Evolutionary conservation across 371 early-diverging fungal species (phyloP).

Genomic region (Capniomyces stellatus): DNA sequence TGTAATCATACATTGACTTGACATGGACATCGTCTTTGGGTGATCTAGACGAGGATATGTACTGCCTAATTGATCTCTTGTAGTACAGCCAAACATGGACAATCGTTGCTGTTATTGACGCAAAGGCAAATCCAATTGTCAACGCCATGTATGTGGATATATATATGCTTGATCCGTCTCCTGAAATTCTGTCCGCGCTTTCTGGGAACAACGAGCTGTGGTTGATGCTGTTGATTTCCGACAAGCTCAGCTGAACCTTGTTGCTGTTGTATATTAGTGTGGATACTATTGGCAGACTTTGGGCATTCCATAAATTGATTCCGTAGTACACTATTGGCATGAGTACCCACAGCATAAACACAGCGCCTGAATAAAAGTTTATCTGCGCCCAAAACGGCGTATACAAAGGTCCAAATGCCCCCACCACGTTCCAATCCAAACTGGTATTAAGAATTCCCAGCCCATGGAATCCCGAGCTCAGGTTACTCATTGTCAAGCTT

Average conservation of each 20-base stretch:
- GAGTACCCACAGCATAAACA: constrained; percentile 44
- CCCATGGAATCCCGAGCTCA: constrained; percentile 33
- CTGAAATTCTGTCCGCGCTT: constrained; percentile 25
- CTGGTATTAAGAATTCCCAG: constrained; percentile 38
- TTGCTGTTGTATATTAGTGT: constrained; percentile 27
- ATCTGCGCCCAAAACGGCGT: constrained; percentile 46
- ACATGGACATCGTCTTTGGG: constrained; percentile 34
- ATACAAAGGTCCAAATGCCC: constrained; percentile 32
- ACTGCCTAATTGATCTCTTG: constrained; percentile 30
- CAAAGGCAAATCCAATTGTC: constrained; percentile 36
- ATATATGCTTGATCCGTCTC: constrained; percentile 29
- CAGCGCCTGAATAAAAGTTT: constrained; percentile 38
- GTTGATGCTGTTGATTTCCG: neutral
- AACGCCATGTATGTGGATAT: constrained; percentile 29
- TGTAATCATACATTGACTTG: constrained; percentile 38
- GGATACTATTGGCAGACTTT: constrained; percentile 29
- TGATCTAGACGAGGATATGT: constrained; percentile 29
- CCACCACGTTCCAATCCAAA: constrained; percentile 44
- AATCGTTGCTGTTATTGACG: constrained; percentile 36
- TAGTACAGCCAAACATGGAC: constrained; percentile 37
- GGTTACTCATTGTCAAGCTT: constrained; percentile 27
- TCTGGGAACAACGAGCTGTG: constrained; percentile 6
- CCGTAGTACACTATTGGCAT: constrained; percentile 39
- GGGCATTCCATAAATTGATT: constrained; percentile 32
- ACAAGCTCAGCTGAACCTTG: neutral